Conservation (phyloP, 306 rosid genomes). For the Biancaea sappan region DNA sequence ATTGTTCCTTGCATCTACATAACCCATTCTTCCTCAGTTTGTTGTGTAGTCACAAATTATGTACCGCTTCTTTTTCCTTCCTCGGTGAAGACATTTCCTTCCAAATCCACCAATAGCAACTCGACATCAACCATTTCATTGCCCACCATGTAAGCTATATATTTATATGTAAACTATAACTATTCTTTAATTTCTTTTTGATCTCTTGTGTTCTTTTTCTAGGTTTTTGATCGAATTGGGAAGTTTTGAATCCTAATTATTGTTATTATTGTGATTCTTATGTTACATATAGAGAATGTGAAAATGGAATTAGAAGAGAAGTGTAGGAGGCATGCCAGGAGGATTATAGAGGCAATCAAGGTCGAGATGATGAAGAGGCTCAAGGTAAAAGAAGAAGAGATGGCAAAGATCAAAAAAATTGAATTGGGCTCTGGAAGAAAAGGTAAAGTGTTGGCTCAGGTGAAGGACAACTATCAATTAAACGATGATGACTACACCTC, state of each 20-base stretch:
- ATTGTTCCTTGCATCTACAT: too few species aligned
- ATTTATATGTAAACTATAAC: rapidly evolving
- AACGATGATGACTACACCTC: constrained; percentile 1
- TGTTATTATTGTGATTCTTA: neutral
- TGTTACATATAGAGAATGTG: constrained; percentile 69
- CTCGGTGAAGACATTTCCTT: constrained; percentile 70
- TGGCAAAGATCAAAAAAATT: constrained; percentile 59
- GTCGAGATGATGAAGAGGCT: constrained; percentile 54
- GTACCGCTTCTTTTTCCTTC: constrained; percentile 46
- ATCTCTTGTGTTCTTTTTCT: neutral
- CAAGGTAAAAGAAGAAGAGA: constrained; percentile 64
- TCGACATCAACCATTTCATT: constrained; percentile 55
- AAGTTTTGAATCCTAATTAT: neutral
- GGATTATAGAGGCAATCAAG: constrained; percentile 58
- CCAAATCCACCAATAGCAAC: constrained; percentile 65
- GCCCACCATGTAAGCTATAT: constrained; percentile 57
- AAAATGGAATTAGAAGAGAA: constrained; percentile 68
- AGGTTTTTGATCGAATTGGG: neutral
- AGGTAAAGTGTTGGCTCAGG: constrained; percentile 52
- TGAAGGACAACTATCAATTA: constrained; percentile 19
- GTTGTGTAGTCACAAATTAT: too few species aligned
- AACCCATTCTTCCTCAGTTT: too few species aligned
- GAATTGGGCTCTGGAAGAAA: constrained; percentile 67
- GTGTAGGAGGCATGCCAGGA: constrained; percentile 57
- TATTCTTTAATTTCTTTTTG: neutral